Evolutionary conservation across 805 yeast genomes (phyloP).

Genomic region (Starmerella gropengiesseri): DNA sequence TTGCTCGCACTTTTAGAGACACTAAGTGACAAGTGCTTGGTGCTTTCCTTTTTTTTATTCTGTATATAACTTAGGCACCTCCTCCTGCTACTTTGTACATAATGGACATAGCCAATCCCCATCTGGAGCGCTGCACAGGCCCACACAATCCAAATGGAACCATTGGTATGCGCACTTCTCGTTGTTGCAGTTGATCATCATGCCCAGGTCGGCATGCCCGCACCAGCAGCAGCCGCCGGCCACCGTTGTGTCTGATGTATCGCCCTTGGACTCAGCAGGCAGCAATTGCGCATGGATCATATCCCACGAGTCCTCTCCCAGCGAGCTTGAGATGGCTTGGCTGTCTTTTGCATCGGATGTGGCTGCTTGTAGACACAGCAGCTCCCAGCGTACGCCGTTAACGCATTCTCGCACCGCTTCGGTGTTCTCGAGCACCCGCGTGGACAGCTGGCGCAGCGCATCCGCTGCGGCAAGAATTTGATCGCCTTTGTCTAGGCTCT

Average conservation of each 20-base stretch:
- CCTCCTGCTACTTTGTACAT: background rate
- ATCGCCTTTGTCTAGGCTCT: background rate
- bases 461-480: background rate
- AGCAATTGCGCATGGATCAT: too few relatives aligned
- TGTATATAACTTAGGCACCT: conserved; percentile 6
- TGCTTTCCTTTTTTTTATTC: background rate
- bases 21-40: background rate
- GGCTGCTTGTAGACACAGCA: too few relatives aligned
- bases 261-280: too few relatives aligned
- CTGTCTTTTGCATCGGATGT: too few relatives aligned
- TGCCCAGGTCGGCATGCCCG: conserved; percentile 5
- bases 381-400: background rate
- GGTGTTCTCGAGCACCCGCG: background rate
- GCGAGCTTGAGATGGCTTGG: too few relatives aligned
- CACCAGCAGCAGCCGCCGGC: conserved; percentile 1
- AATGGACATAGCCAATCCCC: conserved; percentile 14
- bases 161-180: conserved; percentile 9
- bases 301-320: too few relatives aligned
- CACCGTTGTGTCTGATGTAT: background rate
- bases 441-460: background rate
- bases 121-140: background rate
- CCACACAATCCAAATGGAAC: conserved; percentile 14
- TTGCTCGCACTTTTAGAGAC: background rate
- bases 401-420: conserved; percentile 1
- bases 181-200: conserved; percentile 13